phyloP scores from a whole-genome alignment of 169 alveolate genomes.

The Cryptosporidium meleagridis region DNA sequence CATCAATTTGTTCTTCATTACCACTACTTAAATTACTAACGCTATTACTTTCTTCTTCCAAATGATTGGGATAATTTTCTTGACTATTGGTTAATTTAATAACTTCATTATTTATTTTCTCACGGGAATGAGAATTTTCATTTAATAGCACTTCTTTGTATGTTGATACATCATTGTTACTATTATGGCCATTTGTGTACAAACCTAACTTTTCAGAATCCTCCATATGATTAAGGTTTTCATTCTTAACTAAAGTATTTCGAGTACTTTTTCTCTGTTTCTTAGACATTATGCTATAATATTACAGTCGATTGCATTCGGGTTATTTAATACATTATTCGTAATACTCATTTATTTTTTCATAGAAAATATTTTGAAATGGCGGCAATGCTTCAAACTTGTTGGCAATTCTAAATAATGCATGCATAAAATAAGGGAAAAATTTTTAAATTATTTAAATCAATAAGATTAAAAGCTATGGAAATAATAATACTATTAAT shows the following conservation, averaged over 20 bases:
- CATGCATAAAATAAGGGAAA: not conserved
- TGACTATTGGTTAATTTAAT: not conserved
- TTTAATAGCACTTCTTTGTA: not conserved
- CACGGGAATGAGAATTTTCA: not conserved
- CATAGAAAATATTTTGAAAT: no score
- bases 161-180: not conserved
- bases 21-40: constrained; percentile 7
- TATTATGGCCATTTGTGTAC: not conserved
- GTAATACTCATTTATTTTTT: not conserved
- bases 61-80: not conserved
- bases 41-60: not conserved
- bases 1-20: constrained; percentile 6
- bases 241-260: not conserved
- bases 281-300: not conserved
- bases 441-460: not conserved
- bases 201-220: not conserved
- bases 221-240: not conserved
- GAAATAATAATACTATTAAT: not conserved
- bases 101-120: not conserved
- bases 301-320: not conserved
- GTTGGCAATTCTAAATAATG: not conserved
- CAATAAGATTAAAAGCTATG: not conserved
- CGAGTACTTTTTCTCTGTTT: not conserved
- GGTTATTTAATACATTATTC: not conserved
- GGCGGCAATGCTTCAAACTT: not conserved